Conservation (phyloP, 192 early-diverging fungal species). For the Gaertneriomyces semiglobifer region DNA sequence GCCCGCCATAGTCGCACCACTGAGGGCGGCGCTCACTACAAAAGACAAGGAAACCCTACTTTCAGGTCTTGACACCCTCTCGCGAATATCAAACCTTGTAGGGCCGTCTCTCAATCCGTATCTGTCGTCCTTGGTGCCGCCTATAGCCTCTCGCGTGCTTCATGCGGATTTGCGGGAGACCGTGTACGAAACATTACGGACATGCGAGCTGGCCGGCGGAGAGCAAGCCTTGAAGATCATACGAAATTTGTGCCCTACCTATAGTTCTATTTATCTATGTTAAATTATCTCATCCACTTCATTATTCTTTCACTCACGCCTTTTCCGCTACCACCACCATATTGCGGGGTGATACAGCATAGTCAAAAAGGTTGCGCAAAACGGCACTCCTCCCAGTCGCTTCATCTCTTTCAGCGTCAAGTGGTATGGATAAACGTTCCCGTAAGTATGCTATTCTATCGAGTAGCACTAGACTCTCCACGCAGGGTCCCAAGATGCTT, state of each 20-base stretch:
- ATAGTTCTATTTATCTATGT: constrained; percentile 11
- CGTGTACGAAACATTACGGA: constrained; percentile 25
- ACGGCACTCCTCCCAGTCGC: constrained; percentile 1
- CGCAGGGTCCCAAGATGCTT: background rate
- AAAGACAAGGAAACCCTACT: constrained; percentile 12
- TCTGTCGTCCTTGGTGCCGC: constrained; percentile 29
- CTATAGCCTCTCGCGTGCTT: constrained; percentile 29
- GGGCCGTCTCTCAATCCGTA: constrained; percentile 23
- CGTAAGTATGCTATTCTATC: constrained; percentile 1
- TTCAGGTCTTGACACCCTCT: constrained; percentile 18
- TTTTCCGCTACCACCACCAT: constrained; percentile 16
- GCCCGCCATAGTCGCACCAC: constrained; percentile 10
- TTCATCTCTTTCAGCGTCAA: background rate
- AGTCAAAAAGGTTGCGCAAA: constrained; percentile 7
- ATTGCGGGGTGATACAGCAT: constrained; percentile 2
- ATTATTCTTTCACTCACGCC: background rate
- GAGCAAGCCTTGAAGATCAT: constrained; percentile 22
- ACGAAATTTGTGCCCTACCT: constrained; percentile 21
- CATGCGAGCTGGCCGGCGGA: constrained; percentile 24
- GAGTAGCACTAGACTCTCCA: constrained; percentile 14
- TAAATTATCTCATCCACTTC: no score
- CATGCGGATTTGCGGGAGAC: constrained; percentile 16
- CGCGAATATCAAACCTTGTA: constrained; percentile 11
- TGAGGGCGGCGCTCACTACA: constrained; percentile 14
- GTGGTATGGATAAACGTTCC: constrained; percentile 6